Evolutionary conservation across 2,329 filamentous ascomycete species (phyloP), one percentile per base, ranked within the genome.

Genomic region (Sporothrix brasiliensis): DNA sequence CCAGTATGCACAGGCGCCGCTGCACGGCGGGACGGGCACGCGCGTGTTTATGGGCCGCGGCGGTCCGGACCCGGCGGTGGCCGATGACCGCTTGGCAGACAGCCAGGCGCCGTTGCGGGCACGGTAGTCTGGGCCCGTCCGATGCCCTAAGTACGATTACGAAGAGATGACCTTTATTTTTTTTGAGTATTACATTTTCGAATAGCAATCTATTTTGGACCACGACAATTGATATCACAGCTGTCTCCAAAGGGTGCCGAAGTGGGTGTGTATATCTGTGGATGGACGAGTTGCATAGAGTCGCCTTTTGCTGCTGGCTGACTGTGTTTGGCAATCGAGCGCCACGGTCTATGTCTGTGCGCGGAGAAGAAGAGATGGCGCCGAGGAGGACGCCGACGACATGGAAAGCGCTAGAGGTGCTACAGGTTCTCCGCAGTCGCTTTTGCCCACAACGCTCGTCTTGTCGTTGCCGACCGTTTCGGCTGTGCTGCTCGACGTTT

Each of bases 41-140:
- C 70, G 70, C 2, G 68, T 65, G 54, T 74, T 74, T 50, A 68
- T 69, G 63, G 70, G 72, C 10, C 72, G 73, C 4, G 71, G 70
- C 14, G 71, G 69, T 0, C 13, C 61, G 4, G 39, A 70, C 24
- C 63, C 71, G 7, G 52, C 16, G 14, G 70, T 63, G 56, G 69
- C 72, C 1, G 56, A 61, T 27, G 61, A 61, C 10, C 34, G 9
- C 11, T 44, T n/a, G 34, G 24, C 56, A 6, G 39, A 34, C 53
- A 19, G 56, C 3, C 58, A 63, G 39, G 21, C 39, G 39, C 58
- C 58, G 39, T 47, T 63, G n/a, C 14, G 21, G n/a, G 10, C 21
- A 5, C 16, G 4, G 52, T 50, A 34, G 34, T 9, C 34, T 34
- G 4, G 6, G 6, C 34, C 34, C 34, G 4, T 34, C 34, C 34